phyloP scores from a whole-genome alignment of 306 rosid species.

The Sicyos baderoa region DNA sequence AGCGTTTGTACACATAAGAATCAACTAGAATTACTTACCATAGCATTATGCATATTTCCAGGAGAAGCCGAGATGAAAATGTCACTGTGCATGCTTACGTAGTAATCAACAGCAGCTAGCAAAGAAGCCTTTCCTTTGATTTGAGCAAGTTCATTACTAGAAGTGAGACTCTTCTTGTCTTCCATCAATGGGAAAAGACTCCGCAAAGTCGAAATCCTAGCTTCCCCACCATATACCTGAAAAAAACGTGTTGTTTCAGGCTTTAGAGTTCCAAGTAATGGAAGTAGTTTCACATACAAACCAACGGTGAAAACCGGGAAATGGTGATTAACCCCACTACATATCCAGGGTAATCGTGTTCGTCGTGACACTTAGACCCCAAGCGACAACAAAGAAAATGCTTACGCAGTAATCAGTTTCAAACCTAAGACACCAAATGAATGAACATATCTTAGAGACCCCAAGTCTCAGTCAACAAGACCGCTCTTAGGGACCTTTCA shows the following conservation, averaged over 20 bases:
- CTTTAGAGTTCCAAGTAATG: neutral
- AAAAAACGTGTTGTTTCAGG: constrained; percentile 15
- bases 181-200: constrained; percentile 80
- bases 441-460: too few relatives aligned
- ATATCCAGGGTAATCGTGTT: too few relatives aligned
- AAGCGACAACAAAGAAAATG: too few relatives aligned
- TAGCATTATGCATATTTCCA: constrained; percentile 97
- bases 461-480: too few relatives aligned
- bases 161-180: constrained; percentile 83
- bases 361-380: too few relatives aligned
- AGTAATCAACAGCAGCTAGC: constrained; percentile 90
- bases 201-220: constrained; percentile 70
- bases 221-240: constrained; percentile 93
- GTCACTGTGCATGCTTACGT: constrained; percentile 81
- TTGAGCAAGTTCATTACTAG: constrained; percentile 52
- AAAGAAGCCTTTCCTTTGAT: constrained; percentile 93
- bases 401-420: too few relatives aligned
- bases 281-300: neutral
- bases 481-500: too few relatives aligned
- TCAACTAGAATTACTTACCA: constrained; percentile 51
- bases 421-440: too few relatives aligned
- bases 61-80: constrained; percentile 96
- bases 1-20: neutral
- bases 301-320: too few relatives aligned
- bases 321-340: too few relatives aligned